These are phyloP conservation scores for Botryococcus braunii DNA, from an alignment of 163 green algal species.

Conservation along the genomic window DNA sequence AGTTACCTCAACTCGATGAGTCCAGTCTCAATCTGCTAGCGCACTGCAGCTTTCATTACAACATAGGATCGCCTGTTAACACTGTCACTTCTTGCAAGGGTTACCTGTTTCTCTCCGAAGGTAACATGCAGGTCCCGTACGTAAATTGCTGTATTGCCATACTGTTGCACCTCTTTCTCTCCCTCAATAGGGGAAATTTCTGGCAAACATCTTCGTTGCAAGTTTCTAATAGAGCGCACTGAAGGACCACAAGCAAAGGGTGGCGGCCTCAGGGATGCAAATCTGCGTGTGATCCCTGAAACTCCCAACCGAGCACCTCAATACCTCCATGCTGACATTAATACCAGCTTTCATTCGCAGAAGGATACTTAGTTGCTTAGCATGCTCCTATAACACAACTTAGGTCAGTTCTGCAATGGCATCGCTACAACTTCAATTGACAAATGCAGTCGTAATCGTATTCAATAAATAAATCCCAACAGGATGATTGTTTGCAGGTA, in stretches of 20 bases:
- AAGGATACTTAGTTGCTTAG: background rate
- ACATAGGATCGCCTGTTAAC: background rate
- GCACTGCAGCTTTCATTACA: background rate
- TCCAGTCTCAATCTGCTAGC: background rate
- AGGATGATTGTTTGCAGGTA: too few relatives aligned
- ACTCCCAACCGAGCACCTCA: background rate
- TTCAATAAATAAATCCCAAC: too few relatives aligned
- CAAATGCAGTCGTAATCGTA: too few relatives aligned
- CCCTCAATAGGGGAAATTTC: background rate
- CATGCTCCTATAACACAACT: background rate
- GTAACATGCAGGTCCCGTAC: background rate
- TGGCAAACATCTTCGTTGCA: background rate
- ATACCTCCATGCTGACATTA: background rate
- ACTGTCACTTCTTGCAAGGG: too few relatives aligned
- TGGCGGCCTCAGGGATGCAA: background rate
- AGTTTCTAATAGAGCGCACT: background rate
- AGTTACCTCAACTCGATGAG: background rate
- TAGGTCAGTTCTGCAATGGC: background rate
- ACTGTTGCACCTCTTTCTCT: background rate
- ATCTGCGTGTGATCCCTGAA: background rate
- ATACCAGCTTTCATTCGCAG: background rate
- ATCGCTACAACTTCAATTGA: background rate
- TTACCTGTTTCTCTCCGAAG: constrained; percentile 8
- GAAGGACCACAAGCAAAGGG: background rate
- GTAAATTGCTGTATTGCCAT: constrained; percentile 3